Conservation (phyloP, 2,329 filamentous ascomycete genomes). For the Diaporthe citrichinensis region DNA sequence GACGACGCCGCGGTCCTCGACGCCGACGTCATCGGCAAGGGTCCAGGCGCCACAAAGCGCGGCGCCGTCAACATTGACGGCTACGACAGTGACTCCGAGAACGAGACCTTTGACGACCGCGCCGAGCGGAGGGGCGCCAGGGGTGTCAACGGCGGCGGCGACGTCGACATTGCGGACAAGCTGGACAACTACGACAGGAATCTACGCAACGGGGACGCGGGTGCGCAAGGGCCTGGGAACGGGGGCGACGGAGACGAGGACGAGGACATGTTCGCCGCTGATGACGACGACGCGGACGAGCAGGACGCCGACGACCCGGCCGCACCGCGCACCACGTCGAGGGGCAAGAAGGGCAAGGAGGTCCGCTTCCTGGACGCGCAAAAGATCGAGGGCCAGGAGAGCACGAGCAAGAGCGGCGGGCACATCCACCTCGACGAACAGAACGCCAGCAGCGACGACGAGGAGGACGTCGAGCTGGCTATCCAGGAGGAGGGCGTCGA, state of each 20-base stretch:
- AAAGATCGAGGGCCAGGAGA: slow-evolving; percentile 85
- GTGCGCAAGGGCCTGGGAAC: slow-evolving; percentile 44
- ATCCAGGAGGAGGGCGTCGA: slow-evolving; percentile 84
- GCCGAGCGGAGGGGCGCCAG: slow-evolving; percentile 70
- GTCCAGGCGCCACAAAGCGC: slow-evolving; percentile 82
- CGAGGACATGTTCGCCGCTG: slow-evolving; percentile 88
- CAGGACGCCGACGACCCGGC: slow-evolving; percentile 38
- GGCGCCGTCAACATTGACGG: slow-evolving; percentile 97
- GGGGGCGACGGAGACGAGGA: slow-evolving; percentile 68
- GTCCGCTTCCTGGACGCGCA: slow-evolving; percentile 71
- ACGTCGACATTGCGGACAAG: slow-evolving; percentile 65
- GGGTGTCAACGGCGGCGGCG: slow-evolving; percentile 50
- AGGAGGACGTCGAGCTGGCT: slow-evolving; percentile 81
- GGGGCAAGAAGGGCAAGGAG: slow-evolving; percentile 73
- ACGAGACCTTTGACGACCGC: slow-evolving; percentile 87
- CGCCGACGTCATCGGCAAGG: slow-evolving; percentile 91
- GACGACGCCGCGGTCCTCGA: slow-evolving; percentile 78
- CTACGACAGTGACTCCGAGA: slow-evolving; percentile 94
- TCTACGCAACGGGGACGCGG: slow-evolving; percentile 58
- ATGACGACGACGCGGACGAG: slow-evolving; percentile 52
- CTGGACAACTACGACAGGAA: slow-evolving; percentile 68
- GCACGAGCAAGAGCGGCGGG: slow-evolving; percentile 80
- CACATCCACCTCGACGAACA: slow-evolving; percentile 72
- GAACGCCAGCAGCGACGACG: slow-evolving; percentile 70
- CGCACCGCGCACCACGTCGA: slow-evolving; percentile 50